Conservation (phyloP, 495 filamentous ascomycete species). For the Penicillium salamii region DNA sequence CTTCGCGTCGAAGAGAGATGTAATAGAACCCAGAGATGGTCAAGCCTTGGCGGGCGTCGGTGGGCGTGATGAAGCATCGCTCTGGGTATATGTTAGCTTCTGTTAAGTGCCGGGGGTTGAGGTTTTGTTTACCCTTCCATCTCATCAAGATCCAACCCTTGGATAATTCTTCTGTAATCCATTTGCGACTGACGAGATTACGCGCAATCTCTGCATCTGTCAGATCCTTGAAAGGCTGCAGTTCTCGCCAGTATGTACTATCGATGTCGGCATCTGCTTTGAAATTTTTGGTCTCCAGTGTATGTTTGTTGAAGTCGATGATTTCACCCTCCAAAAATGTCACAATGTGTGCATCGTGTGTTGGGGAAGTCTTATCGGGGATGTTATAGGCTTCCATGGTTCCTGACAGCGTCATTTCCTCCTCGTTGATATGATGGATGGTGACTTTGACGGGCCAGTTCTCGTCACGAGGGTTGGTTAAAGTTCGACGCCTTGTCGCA, state of each 20-base stretch:
- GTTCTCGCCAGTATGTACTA: constrained; percentile 67
- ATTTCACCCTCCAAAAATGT: constrained; percentile 78
- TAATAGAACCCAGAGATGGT: constrained; percentile 80
- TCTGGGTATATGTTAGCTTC: constrained; percentile 39
- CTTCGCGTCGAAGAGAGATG: constrained; percentile 58
- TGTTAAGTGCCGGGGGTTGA: too few relatives aligned
- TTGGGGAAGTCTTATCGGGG: constrained; percentile 53
- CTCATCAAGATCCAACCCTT: constrained; percentile 71
- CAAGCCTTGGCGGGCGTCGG: constrained; percentile 55
- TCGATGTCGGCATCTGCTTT: constrained; percentile 58
- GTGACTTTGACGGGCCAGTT: constrained; percentile 73
- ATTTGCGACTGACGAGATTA: constrained; percentile 56
- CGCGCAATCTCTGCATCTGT: constrained; percentile 57
- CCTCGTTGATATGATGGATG: constrained; percentile 64
- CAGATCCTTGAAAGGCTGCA: constrained; percentile 62
- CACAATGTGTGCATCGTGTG: constrained; percentile 60
- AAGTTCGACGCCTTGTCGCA: constrained; percentile 34
- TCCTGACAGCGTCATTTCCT: constrained; percentile 62
- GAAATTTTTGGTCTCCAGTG: constrained; percentile 66
- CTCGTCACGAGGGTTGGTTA: constrained; percentile 49
- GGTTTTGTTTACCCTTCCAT: constrained; percentile 61
- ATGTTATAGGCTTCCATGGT: constrained; percentile 80
- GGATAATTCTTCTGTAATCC: constrained; percentile 50
- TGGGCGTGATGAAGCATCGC: constrained; percentile 68
- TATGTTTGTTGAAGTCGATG: constrained; percentile 68